Conservation (phyloP, 257 asterid genomes). For the Plectranthus barbatus region DNA sequence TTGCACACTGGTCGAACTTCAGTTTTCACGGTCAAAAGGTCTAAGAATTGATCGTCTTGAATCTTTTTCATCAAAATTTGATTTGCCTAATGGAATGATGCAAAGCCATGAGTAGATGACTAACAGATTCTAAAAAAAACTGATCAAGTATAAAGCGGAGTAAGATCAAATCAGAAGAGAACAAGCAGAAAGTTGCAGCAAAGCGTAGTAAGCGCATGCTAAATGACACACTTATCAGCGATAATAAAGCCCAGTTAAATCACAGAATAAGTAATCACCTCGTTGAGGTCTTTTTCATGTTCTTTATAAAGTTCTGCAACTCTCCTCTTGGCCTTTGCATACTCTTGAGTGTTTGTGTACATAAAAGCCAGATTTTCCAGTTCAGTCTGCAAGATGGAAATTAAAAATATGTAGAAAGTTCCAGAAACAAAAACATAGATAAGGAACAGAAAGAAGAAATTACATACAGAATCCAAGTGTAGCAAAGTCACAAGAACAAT, state of each 20-base stretch:
- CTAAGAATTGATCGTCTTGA: constrained; percentile 79
- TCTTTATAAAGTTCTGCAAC: constrained; percentile 67
- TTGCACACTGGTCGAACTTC: constrained; percentile 74
- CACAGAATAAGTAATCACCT: constrained; percentile 28
- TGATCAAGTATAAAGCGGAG: too few species aligned
- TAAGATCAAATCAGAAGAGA: not conserved
- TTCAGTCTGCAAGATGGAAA: constrained; percentile 61
- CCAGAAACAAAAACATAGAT: not conserved
- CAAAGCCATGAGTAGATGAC: constrained; percentile 1
- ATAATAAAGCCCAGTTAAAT: not conserved
- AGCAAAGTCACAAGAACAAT: not conserved
- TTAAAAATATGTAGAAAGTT: not conserved
- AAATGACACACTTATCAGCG: constrained; percentile 3
- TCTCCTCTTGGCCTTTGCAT: constrained; percentile 65
- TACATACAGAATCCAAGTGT: not conserved
- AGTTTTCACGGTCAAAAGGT: constrained; percentile 62
- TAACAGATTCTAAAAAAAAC: too few species aligned
- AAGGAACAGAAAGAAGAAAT: not conserved
- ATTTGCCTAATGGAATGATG: constrained; percentile 51
- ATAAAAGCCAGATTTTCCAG: constrained; percentile 82
- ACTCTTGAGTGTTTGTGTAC: constrained; percentile 81
- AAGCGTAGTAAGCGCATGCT: not conserved
- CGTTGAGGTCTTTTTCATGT: constrained; percentile 77
- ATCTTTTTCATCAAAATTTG: constrained; percentile 62
- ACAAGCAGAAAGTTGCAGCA: not conserved